These are phyloP conservation scores for Drechmeria coniospora DNA, from an alignment of 2,329 filamentous ascomycete genomes.

Conservation along the genomic window DNA sequence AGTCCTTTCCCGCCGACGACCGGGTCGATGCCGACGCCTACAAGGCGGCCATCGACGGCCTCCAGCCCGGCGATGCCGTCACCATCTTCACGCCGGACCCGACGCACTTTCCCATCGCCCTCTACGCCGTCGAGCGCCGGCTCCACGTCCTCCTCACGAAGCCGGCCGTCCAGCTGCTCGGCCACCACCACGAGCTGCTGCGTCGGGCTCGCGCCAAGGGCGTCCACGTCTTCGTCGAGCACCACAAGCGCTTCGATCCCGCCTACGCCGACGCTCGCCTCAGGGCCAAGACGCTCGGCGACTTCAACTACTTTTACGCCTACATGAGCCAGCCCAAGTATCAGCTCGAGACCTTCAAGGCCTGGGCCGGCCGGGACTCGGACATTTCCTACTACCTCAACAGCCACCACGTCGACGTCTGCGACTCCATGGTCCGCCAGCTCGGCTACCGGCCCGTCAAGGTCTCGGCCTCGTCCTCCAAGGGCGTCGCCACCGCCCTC, in stretches of 20 bases:
- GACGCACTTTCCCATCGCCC: conserved; percentile 80
- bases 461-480: conserved; percentile 64
- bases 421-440: conserved; percentile 73
- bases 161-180: conserved; percentile 73
- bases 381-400: conserved; percentile 97
- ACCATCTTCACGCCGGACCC: conserved; percentile 94
- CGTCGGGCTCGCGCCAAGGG: conserved; percentile 55
- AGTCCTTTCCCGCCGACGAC: conserved; percentile 66
- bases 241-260: conserved; percentile 93
- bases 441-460: conserved; percentile 59
- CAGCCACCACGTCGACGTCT: conserved; percentile 85
- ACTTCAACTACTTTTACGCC: conserved; percentile 97
- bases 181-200: conserved; percentile 64
- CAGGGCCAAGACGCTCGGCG: conserved; percentile 61
- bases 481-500: conserved; percentile 61
- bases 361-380: conserved; percentile 81
- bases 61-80: conserved; percentile 71
- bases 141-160: conserved; percentile 92
- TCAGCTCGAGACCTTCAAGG: conserved; percentile 86
- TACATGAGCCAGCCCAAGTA: conserved; percentile 93
- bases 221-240: conserved; percentile 86
- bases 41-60: conserved; percentile 73
- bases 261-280: conserved; percentile 79
- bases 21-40: conserved; percentile 64
- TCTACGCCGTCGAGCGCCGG: conserved; percentile 77